Evolutionary conservation across 192 early-diverging fungal genomes (phyloP), one percentile per base, ranked within the genome.

Genomic region (Umbelopsis vinacea): DNA sequence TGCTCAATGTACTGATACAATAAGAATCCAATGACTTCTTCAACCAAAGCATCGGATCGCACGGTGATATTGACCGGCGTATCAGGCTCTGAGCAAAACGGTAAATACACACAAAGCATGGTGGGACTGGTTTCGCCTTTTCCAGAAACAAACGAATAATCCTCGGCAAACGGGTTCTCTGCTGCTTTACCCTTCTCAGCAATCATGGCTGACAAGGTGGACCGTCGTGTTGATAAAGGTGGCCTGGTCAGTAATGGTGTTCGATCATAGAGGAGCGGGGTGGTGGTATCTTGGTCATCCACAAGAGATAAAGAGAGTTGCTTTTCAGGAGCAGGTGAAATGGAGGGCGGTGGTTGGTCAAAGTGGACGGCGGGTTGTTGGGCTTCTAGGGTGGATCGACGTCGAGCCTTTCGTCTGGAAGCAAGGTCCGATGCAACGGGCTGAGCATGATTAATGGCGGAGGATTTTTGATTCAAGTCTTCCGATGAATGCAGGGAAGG

Each of bases 1-100:
- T 92, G 86, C 53, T 95, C 91, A 40, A 91, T 83, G 79, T 97
- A 97, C 75, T 94, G 92, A 76, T 92, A 94, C 14, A 99, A 85
- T 6, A 90, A 87, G 71, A 92, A 97, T 6, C 97, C 97, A 79
- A 99, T 97, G 3, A 93, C 91, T 55, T 99, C 94, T 71, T 97
- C 95, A 3, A 98, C 94, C 22, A 87, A 89, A 15, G 95, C 95
- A 38, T 91, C 89, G 3, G 87, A 81, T 38, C 90, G 91, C 17
- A 98, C 92, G 3, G 86, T 82, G 14, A 99, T 80, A 6, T 80
- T 78, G 47, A 95, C 75, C 8, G 90, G 87, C 15, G 77, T 76
- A 15, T 60, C 71, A 10, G 83, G 84, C 4, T 75, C 74, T 15
- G 73, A 78, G 21, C 83, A 77, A 69, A 78, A 74, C 2, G 92